Percentiles rank a stretch among this genome's conserved stretches.
These are phyloP conservation scores for Quercus ilex DNA, from an alignment of 306 rosid species.

Conservation along the genomic window DNA sequence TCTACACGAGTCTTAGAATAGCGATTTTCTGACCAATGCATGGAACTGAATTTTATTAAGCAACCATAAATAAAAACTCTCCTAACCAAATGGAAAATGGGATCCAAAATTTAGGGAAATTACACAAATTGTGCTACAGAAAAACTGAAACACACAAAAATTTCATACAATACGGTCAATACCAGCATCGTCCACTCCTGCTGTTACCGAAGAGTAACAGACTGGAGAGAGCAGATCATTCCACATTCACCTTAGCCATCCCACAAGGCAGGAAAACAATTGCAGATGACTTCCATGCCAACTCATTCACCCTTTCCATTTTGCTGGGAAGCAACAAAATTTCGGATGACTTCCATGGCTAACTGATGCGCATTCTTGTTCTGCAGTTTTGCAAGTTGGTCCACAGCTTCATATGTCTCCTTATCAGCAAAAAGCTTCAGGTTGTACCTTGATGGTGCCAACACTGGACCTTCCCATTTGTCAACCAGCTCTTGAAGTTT, in stretches of 20 bases:
- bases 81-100: neutral
- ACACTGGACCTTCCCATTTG: conserved; percentile 87
- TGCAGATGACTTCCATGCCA: conserved; percentile 9
- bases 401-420: conserved; percentile 79
- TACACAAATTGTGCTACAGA: neutral
- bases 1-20: neutral
- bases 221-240: conserved; percentile 16
- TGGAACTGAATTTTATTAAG: conserved; percentile 3
- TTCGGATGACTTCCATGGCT: conserved; percentile 88
- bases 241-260: conserved; percentile 22
- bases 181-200: conserved; percentile 21
- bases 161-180: neutral
- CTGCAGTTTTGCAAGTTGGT: conserved; percentile 71
- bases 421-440: conserved; percentile 82
- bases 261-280: conserved; percentile 1
- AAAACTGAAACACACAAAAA: neutral
- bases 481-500: conserved; percentile 70
- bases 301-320: conserved; percentile 73
- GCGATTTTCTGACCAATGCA: neutral
- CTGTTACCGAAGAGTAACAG: conserved; percentile 53
- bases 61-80: neutral
- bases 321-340: conserved; percentile 71
- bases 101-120: conserved; percentile 11
- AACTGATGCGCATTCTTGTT: conserved; percentile 89
- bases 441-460: conserved; percentile 61